Evolutionary conservation across 331 rosid genomes (phyloP), one percentile per base, ranked within the genome.

Genomic region (Malus hybrid): DNA sequence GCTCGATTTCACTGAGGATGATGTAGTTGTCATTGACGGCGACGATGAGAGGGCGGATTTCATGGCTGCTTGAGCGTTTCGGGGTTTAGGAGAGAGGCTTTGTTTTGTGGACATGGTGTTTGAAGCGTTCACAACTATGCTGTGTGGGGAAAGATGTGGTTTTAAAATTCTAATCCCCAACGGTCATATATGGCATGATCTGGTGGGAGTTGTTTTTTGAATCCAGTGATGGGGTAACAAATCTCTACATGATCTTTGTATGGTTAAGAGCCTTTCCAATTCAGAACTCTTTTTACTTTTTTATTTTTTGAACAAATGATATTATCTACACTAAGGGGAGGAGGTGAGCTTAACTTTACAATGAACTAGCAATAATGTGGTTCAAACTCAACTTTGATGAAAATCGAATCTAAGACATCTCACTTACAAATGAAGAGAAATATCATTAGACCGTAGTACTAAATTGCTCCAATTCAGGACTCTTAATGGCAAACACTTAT

Each of bases 101-200:
- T 11, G 39, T 22, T 4, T 31, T 13, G 60, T 29, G 11, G 77
- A 61, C 54, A 61, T 44, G 59, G 69, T 73, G 31, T 48, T 76
- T 64, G 10, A 24, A 13, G 24, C 44, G 69, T 31, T 32, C n/a
- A 31, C 46, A 65, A 65, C 66, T 6, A 14, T 60, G 20, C 15
- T 10, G 3, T 27, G 10, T 46, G 14, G 54, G 67, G 77, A 64
- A 12, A 55, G 16, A 31, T 8, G 7, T 73, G 62, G 48, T 20
- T 83, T 83, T 61, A 73, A 89, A 87, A 56, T 88, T 89, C 83
- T 76, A 85, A 85, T 80, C 44, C 22, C 65, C 85, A 90, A 90
- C 91, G 91, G 91, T 82, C 93, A 29, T 54, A 72, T 77, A 56
- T 55, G 66, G 71, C 4, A 32, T 18, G 64, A 11, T 6, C 42